These are phyloP conservation scores for Metschnikowia corniflorae DNA, from an alignment of 805 yeast genomes.

Conservation along the genomic window DNA sequence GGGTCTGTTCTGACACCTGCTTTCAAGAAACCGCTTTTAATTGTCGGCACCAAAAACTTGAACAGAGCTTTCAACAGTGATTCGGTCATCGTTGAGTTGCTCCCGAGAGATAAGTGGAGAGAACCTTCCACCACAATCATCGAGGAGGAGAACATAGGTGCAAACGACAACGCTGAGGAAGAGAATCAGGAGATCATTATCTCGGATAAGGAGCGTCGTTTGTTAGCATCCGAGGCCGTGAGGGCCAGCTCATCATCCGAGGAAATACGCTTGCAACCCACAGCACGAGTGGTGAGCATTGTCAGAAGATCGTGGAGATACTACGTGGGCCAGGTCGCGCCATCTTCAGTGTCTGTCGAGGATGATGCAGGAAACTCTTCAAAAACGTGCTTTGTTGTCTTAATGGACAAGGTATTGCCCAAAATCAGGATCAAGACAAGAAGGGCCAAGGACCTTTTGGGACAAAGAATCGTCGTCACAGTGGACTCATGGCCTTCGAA, in stretches of 20 bases:
- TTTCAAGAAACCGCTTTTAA: conserved; percentile 75
- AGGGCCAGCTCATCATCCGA: conserved; percentile 45
- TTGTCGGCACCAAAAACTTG: conserved; percentile 77
- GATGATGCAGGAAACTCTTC: conserved; percentile 59
- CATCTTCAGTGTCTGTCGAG: conserved; percentile 58
- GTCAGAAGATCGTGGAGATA: conserved; percentile 91
- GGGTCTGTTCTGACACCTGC: conserved; percentile 72
- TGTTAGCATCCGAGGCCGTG: conserved; percentile 75
- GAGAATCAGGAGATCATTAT: conserved; percentile 49
- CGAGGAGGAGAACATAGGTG: conserved; percentile 67
- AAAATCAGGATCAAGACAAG: conserved; percentile 83
- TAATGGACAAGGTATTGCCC: conserved; percentile 89
- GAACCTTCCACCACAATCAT: conserved; percentile 75
- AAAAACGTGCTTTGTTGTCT: conserved; percentile 74
- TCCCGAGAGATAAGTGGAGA: conserved; percentile 86
- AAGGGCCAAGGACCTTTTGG: conserved; percentile 75
- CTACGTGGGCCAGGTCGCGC: conserved; percentile 90
- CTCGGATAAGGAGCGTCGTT: conserved; percentile 66
- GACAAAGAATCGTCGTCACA: conserved; percentile 86
- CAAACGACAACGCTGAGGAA: conserved; percentile 56
- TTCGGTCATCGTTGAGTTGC: conserved; percentile 81
- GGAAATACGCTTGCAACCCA: conserved; percentile 67
- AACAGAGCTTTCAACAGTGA: conserved; percentile 94
- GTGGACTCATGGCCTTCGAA: conserved; percentile 89
- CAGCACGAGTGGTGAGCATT: conserved; percentile 87